Evolutionary conservation across 2,329 filamentous ascomycete species (phyloP).

Genomic region (Phaeosphaeria sp.): DNA sequence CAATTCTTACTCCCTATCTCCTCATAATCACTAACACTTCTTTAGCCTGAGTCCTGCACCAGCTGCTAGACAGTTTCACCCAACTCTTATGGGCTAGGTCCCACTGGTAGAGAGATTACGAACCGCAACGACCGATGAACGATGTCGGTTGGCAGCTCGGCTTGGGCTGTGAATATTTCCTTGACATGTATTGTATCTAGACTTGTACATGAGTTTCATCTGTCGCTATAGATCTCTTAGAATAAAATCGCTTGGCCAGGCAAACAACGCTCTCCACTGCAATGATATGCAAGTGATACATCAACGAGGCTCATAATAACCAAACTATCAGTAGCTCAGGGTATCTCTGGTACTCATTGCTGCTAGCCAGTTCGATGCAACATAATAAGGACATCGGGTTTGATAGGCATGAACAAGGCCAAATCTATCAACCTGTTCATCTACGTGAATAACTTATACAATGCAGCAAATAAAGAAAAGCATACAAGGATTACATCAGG

Average conservation of each 20-base stretch:
- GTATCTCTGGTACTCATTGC: too few relatives aligned
- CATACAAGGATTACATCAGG: too few relatives aligned
- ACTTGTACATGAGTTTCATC: background rate
- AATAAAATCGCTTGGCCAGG: conserved; percentile 5
- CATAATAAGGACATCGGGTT: too few relatives aligned
- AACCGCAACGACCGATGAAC: background rate
- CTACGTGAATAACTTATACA: too few relatives aligned
- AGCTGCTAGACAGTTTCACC: conserved; percentile 1
- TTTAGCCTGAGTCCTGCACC: conserved; percentile 1
- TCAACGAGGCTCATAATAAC: too few relatives aligned
- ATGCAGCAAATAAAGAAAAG: too few relatives aligned
- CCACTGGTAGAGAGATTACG: background rate
- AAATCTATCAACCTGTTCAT: too few relatives aligned
- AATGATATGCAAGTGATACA: background rate
- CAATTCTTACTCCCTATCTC: background rate
- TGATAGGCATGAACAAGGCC: too few relatives aligned
- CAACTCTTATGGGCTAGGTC: background rate
- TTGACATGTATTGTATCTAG: background rate
- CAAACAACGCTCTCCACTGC: background rate
- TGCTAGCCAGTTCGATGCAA: too few relatives aligned
- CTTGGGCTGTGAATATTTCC: background rate
- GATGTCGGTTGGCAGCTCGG: conserved; percentile 1
- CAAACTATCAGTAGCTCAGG: too few relatives aligned
- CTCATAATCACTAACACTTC: background rate
- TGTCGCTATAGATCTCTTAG: background rate